Base-by-base conservation (phyloP, 1,284 basidiomycete species). In the Salmacisia buchloeana region DNA sequence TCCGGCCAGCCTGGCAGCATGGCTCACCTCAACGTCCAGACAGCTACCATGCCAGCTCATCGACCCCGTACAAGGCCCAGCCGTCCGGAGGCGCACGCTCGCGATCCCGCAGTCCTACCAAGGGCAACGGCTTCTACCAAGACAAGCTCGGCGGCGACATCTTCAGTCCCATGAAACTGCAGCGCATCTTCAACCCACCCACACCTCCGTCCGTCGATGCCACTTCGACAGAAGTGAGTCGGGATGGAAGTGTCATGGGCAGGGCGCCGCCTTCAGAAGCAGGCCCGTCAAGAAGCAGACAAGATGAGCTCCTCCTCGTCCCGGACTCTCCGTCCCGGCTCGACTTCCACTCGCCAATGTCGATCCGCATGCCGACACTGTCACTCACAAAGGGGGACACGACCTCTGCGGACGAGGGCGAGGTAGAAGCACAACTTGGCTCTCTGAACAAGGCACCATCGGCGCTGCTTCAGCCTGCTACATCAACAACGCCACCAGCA, bases 181-280 rank as follows among this genome's bases (percentile, higher is more conserved):
- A 78, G 62, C 67, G 69, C 54, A 76, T 78, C 70, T 78, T 74
- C 61, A 69, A 70, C 41, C 69, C 72, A 13, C 72, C 74, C 2
- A 71, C 73, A 6, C 69, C 69, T 0, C 69, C 67, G 27, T 54
- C 49, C 13, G 27, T 33, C 18, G 49, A 54, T 31, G 23, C 49
- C 9, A 7, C 49, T n/a, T 33, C 29, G 13, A 7, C 49, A 15
- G 49, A 54, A 31, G 27, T 33, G 6, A 54, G 39, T 21, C 39
- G 23, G 15, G 39, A 43, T 43, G 5, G 23, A 43, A 43, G 39
- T n/a, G 39, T 15, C 18, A n/a, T 21, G 23, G 39, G 23, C 6
- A 5, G 39, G 23, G 39, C 18, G 23, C 23, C 39, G 23, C 4
- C 18, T n/a, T 43, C 39, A 43, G 5, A 21, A 43, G 5, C 39